These are phyloP conservation scores for Dactylellina parvicollis DNA, from an alignment of 2,329 filamentous ascomycete species.

Conservation along the genomic window DNA sequence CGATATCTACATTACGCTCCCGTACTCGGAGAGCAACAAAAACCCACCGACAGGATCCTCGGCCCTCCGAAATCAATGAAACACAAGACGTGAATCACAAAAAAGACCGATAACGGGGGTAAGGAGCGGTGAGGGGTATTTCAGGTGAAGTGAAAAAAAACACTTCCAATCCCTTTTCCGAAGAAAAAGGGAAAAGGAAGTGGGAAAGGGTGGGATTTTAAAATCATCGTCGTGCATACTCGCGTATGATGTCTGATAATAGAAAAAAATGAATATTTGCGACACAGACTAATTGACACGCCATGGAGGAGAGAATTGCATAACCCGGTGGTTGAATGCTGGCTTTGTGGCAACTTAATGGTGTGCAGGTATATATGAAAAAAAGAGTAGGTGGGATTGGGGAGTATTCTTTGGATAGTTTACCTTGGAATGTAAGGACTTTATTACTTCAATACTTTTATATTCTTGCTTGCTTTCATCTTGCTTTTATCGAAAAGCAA, in stretches of 20 bases:
- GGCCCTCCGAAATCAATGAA: conserved; percentile 7
- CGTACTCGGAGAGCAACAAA: conserved; percentile 4
- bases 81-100: conserved; percentile 33
- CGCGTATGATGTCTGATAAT: background rate
- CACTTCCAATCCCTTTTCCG: background rate
- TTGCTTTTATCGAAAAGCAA: background rate
- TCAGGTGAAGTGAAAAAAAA: conserved; percentile 8
- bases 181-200: background rate
- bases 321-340: conserved; percentile 38
- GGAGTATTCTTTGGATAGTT: background rate
- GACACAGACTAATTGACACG: conserved; percentile 55
- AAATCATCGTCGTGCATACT: background rate
- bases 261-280: conserved; percentile 51
- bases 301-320: conserved; percentile 36
- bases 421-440: background rate
- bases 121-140: conserved; percentile 6
- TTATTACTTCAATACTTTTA: background rate
- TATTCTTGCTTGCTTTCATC: background rate
- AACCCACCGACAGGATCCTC: conserved; percentile 4
- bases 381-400: background rate
- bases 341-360: conserved; percentile 55
- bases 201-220: conserved; percentile 4
- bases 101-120: background rate
- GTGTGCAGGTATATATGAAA: conserved; percentile 30
- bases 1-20: conserved; percentile 48